phyloP scores from a whole-genome alignment of 176 grass and related monocot genomes.

The Metroxylon sagu region DNA sequence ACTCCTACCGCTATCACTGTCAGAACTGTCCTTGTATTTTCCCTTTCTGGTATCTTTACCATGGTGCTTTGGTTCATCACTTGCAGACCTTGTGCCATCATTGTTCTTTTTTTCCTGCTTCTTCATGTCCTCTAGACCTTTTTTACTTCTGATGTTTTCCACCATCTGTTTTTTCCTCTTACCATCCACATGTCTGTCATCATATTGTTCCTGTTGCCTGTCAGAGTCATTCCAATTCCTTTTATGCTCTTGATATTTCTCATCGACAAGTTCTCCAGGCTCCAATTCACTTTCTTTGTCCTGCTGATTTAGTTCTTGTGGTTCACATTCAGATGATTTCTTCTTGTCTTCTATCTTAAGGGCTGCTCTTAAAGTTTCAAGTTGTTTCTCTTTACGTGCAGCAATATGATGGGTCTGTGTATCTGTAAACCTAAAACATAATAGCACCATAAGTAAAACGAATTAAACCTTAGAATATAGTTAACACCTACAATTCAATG shows the following conservation, averaged over 20 bases:
- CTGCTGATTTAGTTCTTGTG: slow-evolving; percentile 9
- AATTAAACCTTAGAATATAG: background rate
- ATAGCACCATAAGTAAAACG: slow-evolving; percentile 2
- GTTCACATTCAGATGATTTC: slow-evolving; percentile 7
- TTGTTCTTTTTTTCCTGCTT: slow-evolving; percentile 27
- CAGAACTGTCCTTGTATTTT: slow-evolving; percentile 27
- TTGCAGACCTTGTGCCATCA: background rate
- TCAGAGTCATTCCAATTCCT: slow-evolving; percentile 2
- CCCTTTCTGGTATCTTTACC: slow-evolving; percentile 29
- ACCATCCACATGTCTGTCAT: background rate
- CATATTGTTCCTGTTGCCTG: background rate
- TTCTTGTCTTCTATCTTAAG: slow-evolving; percentile 41
- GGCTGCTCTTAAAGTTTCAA: slow-evolving; percentile 69
- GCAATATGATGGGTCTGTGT: slow-evolving; percentile 85
- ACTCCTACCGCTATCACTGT: slow-evolving; percentile 14
- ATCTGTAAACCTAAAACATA: slow-evolving; percentile 43
- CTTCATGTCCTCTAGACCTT: slow-evolving; percentile 20
- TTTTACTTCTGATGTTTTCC: slow-evolving; percentile 2
- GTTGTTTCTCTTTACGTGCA: slow-evolving; percentile 76
- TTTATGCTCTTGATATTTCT: slow-evolving; percentile 33
- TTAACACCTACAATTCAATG: too few relatives aligned
- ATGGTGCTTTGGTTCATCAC: slow-evolving; percentile 1
- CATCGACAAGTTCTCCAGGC: slow-evolving; percentile 79
- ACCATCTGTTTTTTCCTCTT: slow-evolving; percentile 2
- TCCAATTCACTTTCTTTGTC: slow-evolving; percentile 70